A percentile compares a stretch with the other conserved stretches of the same genome.
phyloP scores from a whole-genome alignment of 345 rosid species.

The Laguncularia racemosa region DNA sequence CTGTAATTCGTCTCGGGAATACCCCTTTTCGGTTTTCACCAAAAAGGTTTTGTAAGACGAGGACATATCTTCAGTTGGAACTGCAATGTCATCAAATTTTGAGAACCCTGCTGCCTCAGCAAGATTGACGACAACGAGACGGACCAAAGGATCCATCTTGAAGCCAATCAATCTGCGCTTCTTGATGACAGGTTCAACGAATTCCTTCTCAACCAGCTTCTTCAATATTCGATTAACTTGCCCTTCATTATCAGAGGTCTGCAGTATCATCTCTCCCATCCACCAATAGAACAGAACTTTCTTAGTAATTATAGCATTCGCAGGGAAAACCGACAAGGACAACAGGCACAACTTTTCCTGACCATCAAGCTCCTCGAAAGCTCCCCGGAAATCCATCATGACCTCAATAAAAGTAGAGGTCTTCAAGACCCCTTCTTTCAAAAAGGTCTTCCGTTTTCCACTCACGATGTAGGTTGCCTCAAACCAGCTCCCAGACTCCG shows the following conservation, averaged over 20 bases:
- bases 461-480: neutral
- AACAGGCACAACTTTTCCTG: constrained; percentile 19
- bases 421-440: constrained; percentile 2
- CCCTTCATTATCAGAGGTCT: neutral
- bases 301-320: constrained; percentile 32
- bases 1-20: neutral
- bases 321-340: constrained; percentile 39
- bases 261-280: constrained; percentile 13
- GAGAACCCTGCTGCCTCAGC: constrained; percentile 8
- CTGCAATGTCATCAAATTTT: constrained; percentile 1
- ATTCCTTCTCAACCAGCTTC: constrained; percentile 6
- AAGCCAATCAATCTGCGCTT: constrained; percentile 1
- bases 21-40: neutral
- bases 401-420: neutral
- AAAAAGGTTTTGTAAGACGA: constrained; percentile 4
- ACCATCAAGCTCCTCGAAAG: constrained; percentile 7
- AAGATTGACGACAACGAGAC: constrained; percentile 2
- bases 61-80: constrained; percentile 6
- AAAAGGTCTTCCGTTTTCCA: neutral
- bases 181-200: constrained; percentile 4
- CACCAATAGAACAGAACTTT: constrained; percentile 46
- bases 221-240: constrained; percentile 2
- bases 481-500: neutral
- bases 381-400: neutral
- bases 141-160: constrained; percentile 12